Evolutionary conservation across 768 basidiomycete genomes (phyloP).

Genomic region (Suillus discolor): DNA sequence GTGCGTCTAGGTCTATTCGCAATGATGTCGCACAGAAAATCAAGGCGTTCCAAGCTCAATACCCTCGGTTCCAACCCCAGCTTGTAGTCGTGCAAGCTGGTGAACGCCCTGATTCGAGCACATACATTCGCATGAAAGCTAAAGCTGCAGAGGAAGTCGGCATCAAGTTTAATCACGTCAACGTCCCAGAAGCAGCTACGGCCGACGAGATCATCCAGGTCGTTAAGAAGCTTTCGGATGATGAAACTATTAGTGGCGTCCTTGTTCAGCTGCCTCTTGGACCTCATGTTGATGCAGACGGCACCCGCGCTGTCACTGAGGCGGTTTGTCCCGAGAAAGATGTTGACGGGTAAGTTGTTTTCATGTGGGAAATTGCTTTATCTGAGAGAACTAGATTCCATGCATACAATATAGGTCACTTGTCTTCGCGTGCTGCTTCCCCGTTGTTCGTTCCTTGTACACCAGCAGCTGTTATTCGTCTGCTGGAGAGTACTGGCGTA

Average conservation of each 20-base stretch:
- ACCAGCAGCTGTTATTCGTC: slow-evolving; percentile 87
- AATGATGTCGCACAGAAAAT: slow-evolving; percentile 74
- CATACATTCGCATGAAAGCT: slow-evolving; percentile 97
- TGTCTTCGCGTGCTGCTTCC: slow-evolving; percentile 85
- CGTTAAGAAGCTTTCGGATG: slow-evolving; percentile 82
- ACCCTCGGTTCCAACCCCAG: slow-evolving; percentile 89
- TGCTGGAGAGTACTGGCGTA: slow-evolving; percentile 87
- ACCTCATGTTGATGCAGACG: slow-evolving; percentile 76
- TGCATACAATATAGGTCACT: slow-evolving; percentile 96
- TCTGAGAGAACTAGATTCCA: slow-evolving; percentile 68
- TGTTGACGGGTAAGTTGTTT: slow-evolving; percentile 79
- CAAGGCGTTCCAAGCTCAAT: slow-evolving; percentile 57
- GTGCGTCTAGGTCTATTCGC: slow-evolving; percentile 70
- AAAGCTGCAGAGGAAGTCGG: slow-evolving; percentile 96
- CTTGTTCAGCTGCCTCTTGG: slow-evolving; percentile 96
- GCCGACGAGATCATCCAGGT: slow-evolving; percentile 75
- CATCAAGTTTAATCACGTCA: slow-evolving; percentile 82
- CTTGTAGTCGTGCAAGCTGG: slow-evolving; percentile 95
- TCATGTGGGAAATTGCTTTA: slow-evolving; percentile 14
- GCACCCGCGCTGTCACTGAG: slow-evolving; percentile 92
- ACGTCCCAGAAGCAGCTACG: slow-evolving; percentile 64
- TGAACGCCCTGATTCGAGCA: slow-evolving; percentile 83
- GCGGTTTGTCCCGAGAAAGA: slow-evolving; percentile 93
- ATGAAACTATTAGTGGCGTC: slow-evolving; percentile 82
- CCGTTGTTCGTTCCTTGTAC: slow-evolving; percentile 96